Base-by-base conservation (phyloP, 768 basidiomycete genomes). In the Agaricus subrufescens region DNA sequence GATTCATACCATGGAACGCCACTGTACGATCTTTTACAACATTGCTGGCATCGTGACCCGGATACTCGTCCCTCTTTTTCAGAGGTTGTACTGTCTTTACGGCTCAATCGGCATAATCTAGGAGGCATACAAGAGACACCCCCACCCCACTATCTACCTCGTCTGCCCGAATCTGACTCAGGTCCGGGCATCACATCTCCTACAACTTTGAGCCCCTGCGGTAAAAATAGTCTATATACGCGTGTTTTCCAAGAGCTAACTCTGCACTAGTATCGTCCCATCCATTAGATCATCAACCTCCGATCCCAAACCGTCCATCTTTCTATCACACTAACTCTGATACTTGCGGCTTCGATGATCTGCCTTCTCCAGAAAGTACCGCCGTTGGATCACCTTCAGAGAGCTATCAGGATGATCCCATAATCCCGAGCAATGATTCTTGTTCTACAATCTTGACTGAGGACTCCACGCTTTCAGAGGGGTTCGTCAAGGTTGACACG, bases 21-120 rank as follows among this genome's bases (percentile, higher is more conserved):
- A 73, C 70, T 81, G 30, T 73, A 75, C 61, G 68, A 75, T 8
- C 69, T 87, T 46, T 69, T 91, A 25, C 67, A 70, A 10, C 42
- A 62, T 3, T 86, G 84, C 60, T 91, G 89, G 89, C 69, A 75
- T 44, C 72, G 69, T 3, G 73, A 81, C 38, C 81, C 87, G 0
- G 63, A 64, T 1, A 58, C 62, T 12, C 76, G 89, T 1, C 84
- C 85, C 1, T 56, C 74, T 0, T 91, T 90, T 64, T 66, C 73
- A 19, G 65, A 67, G 40, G 72, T 90, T 46, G 77, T 80, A 1
- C 62, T 67, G 8, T 77, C 77, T 30, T 55, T 89, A 49, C 77
- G 77, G 63, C 65, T 67, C 19, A 60, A 85, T 31, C 73, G 80
- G 42, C 73, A 69, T 42, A 70, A 62, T n/a, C 68, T 65, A 48